Percentiles rank a stretch among this genome's conserved stretches.
phyloP scores from a whole-genome alignment of 495 filamentous ascomycete genomes.

The Lasiosphaeria miniovina region DNA sequence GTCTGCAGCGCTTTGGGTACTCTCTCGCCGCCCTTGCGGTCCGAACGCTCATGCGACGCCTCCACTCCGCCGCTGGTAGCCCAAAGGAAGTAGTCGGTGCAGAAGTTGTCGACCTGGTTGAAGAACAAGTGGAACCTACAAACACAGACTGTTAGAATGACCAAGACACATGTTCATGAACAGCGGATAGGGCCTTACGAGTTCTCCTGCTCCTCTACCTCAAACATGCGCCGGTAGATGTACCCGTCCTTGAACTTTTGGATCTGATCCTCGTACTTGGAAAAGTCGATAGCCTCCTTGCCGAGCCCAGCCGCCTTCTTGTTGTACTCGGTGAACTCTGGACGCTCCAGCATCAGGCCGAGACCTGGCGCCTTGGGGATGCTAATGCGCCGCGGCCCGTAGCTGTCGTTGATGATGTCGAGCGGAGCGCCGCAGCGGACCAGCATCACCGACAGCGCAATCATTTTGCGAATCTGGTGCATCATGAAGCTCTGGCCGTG shows the following conservation, averaged over 20 bases:
- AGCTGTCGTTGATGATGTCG: slow-evolving; percentile 64
- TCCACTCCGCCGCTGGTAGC: slow-evolving; percentile 63
- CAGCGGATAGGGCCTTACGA: slow-evolving; percentile 51
- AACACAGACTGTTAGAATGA: slow-evolving; percentile 5
- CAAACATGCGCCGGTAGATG: slow-evolving; percentile 89
- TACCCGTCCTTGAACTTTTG: slow-evolving; percentile 85
- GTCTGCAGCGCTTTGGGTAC: slow-evolving; percentile 32
- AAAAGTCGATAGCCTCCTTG: slow-evolving; percentile 69
- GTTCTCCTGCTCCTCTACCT: slow-evolving; percentile 76
- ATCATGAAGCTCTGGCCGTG: slow-evolving; percentile 99
- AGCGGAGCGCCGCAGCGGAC: slow-evolving; percentile 74
- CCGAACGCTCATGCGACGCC: slow-evolving; percentile 45
- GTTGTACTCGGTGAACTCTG: slow-evolving; percentile 88
- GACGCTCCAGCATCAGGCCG: slow-evolving; percentile 82
- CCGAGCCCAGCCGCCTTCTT: slow-evolving; percentile 50
- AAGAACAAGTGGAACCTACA: slow-evolving; percentile 75
- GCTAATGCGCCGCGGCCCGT: slow-evolving; percentile 61
- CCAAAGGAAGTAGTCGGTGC: slow-evolving; percentile 70
- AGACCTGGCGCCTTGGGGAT: slow-evolving; percentile 93
- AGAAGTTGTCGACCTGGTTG: slow-evolving; percentile 78
- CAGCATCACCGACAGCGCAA: slow-evolving; percentile 82
- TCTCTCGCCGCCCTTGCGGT: slow-evolving; percentile 24
- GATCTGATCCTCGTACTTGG: slow-evolving; percentile 71
- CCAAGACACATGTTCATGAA: slow-evolving; percentile 7
- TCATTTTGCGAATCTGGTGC: slow-evolving; percentile 99